Conservation (phyloP, 202 grass and related monocot species). For the Cymbopogon flexuosus region DNA sequence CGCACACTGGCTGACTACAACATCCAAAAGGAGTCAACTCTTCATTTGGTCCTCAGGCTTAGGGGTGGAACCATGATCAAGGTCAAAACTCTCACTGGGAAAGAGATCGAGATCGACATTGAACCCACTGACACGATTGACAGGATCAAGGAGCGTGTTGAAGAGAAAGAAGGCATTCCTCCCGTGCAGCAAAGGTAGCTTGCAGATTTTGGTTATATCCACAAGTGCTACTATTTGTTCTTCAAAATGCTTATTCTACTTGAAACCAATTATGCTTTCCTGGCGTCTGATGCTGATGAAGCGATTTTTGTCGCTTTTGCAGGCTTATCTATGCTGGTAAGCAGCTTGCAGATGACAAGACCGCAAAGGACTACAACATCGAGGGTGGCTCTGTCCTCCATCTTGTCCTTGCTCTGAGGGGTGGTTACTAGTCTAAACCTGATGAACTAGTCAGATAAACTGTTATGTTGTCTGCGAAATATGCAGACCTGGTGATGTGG, state of each 20-base stretch:
- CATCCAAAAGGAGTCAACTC: slow-evolving; percentile 84
- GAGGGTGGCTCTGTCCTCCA: slow-evolving; percentile 96
- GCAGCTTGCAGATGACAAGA: slow-evolving; percentile 98
- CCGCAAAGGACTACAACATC: slow-evolving; percentile 97
- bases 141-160: slow-evolving; percentile 83
- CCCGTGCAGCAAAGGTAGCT: slow-evolving; percentile 78
- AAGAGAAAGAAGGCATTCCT: slow-evolving; percentile 95
- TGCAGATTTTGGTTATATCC: background rate
- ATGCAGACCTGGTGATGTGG: background rate
- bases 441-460: background rate
- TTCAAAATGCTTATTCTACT: background rate
- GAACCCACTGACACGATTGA: slow-evolving; percentile 78
- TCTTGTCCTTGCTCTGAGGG: slow-evolving; percentile 92
- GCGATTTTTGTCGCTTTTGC: background rate
- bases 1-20: slow-evolving; percentile 82
- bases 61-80: slow-evolving; percentile 93
- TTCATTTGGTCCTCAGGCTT: slow-evolving; percentile 79
- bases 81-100: slow-evolving; percentile 83
- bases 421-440: slow-evolving; percentile 51
- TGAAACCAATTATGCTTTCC: background rate
- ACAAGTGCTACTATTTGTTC: background rate
- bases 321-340: slow-evolving; percentile 97
- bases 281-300: background rate
- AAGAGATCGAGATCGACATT: slow-evolving; percentile 85
- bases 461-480: slow-evolving; percentile 7